Base-by-base conservation (phyloP, 164 flowering plant species). In the Nelumbo lutea region DNA sequence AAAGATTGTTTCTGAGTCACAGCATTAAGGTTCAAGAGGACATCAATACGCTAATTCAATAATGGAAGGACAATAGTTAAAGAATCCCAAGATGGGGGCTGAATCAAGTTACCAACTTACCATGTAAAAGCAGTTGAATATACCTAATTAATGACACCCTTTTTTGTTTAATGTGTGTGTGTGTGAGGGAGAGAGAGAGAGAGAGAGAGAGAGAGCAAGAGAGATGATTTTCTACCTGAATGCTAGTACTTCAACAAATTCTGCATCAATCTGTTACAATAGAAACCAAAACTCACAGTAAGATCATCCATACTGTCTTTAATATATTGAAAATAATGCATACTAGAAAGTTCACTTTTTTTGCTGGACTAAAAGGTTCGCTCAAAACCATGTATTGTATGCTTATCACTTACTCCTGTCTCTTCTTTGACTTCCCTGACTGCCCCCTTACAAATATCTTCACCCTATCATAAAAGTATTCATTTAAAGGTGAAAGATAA, bases 351-450 rank as follows among this genome's bases (percentile, higher is more conserved):
- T 27, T 27, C 27, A 27, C 27, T 27, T 27, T 27, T 27, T 27
- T 27, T 27, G 27, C 27, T 27, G 50, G 9, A 27, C 11, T 63
- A 13, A 27, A 15, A 59, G n/a, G 13, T 72, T 15, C 50, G 44
- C 4, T 62, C 47, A 61, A 65, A 42, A 7, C 50, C 5, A 42
- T n/a, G 48, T 41, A 43, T 3, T 7, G 11, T 13, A 53, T 7
- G 40, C 8, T 52, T 10, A 43, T 63, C 48, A 79, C 91, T 78
- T 79, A 91, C 97, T 65, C 97, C 91, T 9, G 93, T 89, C 75
- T 91, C 95, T 81, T 90, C 97, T 78, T 85, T 89, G 6, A 87
- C 91, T 85, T 90, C 94, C 73, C 97, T 80, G 1, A 79, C 46
- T 58, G 87, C 90, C 50, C 85, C 93, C 6, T 43, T 14, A 70